phyloP scores from a whole-genome alignment of 1,139 yeast genomes.

The Kodamaea arcana region DNA sequence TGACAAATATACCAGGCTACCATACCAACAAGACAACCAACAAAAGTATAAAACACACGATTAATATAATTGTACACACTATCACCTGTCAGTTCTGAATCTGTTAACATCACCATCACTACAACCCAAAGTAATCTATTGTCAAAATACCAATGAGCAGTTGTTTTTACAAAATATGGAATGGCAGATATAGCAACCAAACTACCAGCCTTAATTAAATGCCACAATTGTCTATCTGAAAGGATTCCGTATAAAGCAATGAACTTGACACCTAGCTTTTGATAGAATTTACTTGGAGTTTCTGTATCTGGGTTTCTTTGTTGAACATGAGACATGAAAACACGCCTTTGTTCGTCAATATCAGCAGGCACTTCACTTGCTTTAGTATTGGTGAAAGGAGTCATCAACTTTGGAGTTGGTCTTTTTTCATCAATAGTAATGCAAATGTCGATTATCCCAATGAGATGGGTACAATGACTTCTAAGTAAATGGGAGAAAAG shows the following conservation, averaged over 20 bases:
- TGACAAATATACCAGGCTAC: conserved; percentile 36
- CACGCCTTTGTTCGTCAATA: conserved; percentile 1
- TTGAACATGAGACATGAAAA: conserved; percentile 12
- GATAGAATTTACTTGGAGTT: conserved; percentile 23
- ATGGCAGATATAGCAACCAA: conserved; percentile 23
- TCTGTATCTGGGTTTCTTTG: conserved; percentile 29
- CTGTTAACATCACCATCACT: conserved; percentile 31
- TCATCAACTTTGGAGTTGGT: conserved; percentile 23
- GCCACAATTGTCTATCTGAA: conserved; percentile 25
- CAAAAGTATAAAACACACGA: conserved; percentile 26
- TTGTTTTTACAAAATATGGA: conserved; percentile 27
- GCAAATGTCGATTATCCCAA: conserved; percentile 23
- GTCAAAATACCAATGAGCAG: conserved; percentile 30
- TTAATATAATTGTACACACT: conserved; percentile 27
- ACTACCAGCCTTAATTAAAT: conserved; percentile 28
- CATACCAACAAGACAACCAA: conserved; percentile 32
- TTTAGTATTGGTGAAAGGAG: conserved; percentile 18
- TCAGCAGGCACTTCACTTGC: not conserved
- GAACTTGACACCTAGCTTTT: conserved; percentile 18
- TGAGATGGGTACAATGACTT: conserved; percentile 14
- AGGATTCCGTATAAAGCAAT: conserved; percentile 15
- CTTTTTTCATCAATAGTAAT: conserved; percentile 23
- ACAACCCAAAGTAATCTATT: conserved; percentile 33
- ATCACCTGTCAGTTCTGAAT: conserved; percentile 32
- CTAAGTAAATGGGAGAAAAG: conserved; percentile 21